Conservation (phyloP, 2,329 filamentous ascomycete genomes). For the Aspergillus phoenicis region DNA sequence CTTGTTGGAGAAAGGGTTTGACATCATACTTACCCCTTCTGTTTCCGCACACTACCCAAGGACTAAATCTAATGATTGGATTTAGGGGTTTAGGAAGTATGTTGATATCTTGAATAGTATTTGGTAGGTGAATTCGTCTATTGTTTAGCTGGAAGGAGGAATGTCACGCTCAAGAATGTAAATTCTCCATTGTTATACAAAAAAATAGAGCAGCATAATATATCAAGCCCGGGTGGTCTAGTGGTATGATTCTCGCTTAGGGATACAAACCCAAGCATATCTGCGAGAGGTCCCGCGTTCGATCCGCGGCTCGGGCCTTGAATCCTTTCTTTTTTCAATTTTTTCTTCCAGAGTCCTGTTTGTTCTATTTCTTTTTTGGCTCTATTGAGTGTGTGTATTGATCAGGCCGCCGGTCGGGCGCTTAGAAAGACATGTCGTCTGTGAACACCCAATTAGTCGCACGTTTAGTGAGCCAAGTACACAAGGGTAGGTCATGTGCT, state of each 20-base stretch:
- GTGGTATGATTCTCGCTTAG: slow-evolving; percentile 7
- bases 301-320: slow-evolving; percentile 5
- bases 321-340: neutral
- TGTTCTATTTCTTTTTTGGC: too few relatives aligned
- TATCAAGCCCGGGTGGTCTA: slow-evolving; percentile 5
- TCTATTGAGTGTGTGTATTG: too few relatives aligned
- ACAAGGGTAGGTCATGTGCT: too few relatives aligned
- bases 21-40: neutral
- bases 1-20: neutral
- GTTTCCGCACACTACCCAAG: too few relatives aligned
- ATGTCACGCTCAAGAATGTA: neutral
- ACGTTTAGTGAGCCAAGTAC: too few relatives aligned
- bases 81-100: too few relatives aligned
- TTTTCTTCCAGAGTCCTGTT: too few relatives aligned
- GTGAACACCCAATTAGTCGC: too few relatives aligned
- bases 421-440: too few relatives aligned
- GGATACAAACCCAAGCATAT: slow-evolving; percentile 4
- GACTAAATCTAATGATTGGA: neutral
- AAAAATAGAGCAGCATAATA: neutral
- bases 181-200: neutral
- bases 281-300: slow-evolving; percentile 5
- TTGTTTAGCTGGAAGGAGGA: neutral
- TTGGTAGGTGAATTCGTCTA: neutral
- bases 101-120: neutral
- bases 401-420: too few relatives aligned